Percentiles rank a stretch among this genome's conserved stretches.
These are phyloP conservation scores for Vaccinium darrowii DNA, from an alignment of 148 eudicot species.

Conservation along the genomic window DNA sequence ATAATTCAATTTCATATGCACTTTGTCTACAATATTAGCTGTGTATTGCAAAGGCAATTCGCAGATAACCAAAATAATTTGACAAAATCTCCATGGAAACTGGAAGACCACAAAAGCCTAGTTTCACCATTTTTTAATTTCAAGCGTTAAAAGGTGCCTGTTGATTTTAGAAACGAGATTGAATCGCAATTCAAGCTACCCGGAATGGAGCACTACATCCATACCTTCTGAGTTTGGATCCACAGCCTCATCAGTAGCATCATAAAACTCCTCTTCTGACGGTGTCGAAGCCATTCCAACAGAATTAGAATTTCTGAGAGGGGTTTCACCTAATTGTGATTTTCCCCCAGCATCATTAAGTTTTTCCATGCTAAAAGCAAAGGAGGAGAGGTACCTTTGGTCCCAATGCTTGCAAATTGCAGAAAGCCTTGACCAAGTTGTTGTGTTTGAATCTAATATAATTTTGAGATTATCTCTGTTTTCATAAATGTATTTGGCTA, in stretches of 20 bases:
- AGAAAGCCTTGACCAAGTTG: no score
- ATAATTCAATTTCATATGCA: no score
- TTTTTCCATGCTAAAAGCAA: neutral
- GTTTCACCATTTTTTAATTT: neutral
- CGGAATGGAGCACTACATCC: neutral
- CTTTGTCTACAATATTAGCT: neutral
- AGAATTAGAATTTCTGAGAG: neutral
- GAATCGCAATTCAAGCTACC: no score
- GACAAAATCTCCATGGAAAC: neutral
- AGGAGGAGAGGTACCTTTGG: no score
- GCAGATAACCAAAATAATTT: neutral
- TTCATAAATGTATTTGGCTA: conserved; percentile 15
- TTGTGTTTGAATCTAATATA: no score
- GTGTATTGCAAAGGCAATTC: neutral
- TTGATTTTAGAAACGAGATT: neutral
- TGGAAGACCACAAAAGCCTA: no score
- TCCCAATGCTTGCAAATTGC: no score
- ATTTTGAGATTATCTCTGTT: conserved; percentile 12
- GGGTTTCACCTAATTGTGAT: neutral
- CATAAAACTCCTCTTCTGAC: neutral
- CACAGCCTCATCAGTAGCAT: neutral
- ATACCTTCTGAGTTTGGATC: neutral
- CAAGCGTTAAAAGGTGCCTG: neutral
- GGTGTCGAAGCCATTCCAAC: neutral
- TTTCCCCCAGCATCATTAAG: neutral